These are phyloP conservation scores for Trichoderma sp. DNA, from an alignment of 2,329 filamentous ascomycete species.

Conservation along the genomic window DNA sequence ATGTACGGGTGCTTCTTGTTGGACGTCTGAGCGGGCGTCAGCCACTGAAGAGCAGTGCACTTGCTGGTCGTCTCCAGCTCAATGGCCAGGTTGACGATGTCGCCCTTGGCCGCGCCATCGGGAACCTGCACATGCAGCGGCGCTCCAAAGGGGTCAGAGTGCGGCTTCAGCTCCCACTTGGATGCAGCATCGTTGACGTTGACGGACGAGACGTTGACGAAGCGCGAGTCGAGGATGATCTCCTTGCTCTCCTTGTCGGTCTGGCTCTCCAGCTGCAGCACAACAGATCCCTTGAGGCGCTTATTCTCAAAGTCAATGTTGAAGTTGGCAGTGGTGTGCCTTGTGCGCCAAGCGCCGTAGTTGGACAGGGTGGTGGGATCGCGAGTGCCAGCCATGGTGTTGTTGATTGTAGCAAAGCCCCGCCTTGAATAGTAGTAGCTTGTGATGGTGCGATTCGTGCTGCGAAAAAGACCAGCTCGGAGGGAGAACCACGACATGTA, in stretches of 20 bases:
- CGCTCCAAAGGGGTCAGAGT: slow-evolving; percentile 72
- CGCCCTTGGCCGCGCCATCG: slow-evolving; percentile 54
- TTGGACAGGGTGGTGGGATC: slow-evolving; percentile 93
- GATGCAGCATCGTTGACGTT: slow-evolving; percentile 64
- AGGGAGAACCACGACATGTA: slow-evolving; percentile 28
- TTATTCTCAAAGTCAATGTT: slow-evolving; percentile 82
- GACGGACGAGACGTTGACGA: slow-evolving; percentile 72
- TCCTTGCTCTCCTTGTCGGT: slow-evolving; percentile 72
- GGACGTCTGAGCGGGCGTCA: slow-evolving; percentile 88
- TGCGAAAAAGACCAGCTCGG: slow-evolving; percentile 22
- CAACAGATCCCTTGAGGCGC: slow-evolving; percentile 73
- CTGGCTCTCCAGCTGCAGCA: slow-evolving; percentile 74
- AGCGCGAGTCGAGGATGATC: slow-evolving; percentile 86
- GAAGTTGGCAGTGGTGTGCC: slow-evolving; percentile 79
- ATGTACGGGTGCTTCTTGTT: slow-evolving; percentile 97
- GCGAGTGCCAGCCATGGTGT: slow-evolving; percentile 44
- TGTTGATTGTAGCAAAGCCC: slow-evolving; percentile 34
- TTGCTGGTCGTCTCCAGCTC: slow-evolving; percentile 77
- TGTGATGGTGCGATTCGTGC: slow-evolving; percentile 7
- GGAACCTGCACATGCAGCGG: slow-evolving; percentile 68
- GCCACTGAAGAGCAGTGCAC: slow-evolving; percentile 93
- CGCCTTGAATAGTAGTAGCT: slow-evolving; percentile 16
- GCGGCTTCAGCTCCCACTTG: slow-evolving; percentile 70
- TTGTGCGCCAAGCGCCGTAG: slow-evolving; percentile 83
- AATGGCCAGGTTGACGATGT: slow-evolving; percentile 60